Conservation (phyloP, 257 asterid species). For the Solanum medicagineum region DNA sequence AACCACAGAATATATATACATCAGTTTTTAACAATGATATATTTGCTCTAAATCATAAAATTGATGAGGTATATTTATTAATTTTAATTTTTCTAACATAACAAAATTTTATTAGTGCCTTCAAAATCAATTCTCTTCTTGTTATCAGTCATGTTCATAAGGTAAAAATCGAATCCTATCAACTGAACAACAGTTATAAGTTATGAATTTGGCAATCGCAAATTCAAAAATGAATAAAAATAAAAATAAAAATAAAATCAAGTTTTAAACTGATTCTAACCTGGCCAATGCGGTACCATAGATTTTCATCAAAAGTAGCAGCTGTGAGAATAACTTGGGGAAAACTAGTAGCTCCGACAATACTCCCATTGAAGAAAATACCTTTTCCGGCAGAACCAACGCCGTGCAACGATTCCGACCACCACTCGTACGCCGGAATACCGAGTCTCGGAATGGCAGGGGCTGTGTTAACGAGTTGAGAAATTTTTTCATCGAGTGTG, state of each 20-base stretch:
- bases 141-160: no score
- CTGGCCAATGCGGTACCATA: slow-evolving; percentile 87
- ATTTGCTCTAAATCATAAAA: background rate
- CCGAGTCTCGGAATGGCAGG: slow-evolving; percentile 68
- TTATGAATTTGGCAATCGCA: no score
- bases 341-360: slow-evolving; percentile 64
- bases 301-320: slow-evolving; percentile 58
- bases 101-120: background rate
- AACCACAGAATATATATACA: no score
- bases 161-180: background rate
- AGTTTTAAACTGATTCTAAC: slow-evolving; percentile 6
- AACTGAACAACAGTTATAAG: no score
- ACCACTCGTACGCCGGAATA: slow-evolving; percentile 76
- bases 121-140: background rate
- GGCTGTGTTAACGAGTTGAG: slow-evolving; percentile 72
- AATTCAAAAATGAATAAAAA: background rate
- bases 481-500: slow-evolving; percentile 66
- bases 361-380: slow-evolving; percentile 33
- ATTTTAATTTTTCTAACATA: background rate
- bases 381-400: slow-evolving; percentile 65
- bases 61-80: background rate
- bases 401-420: slow-evolving; percentile 96
- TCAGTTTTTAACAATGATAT: no score
- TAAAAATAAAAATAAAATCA: background rate
- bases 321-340: slow-evolving; percentile 91